These are phyloP conservation scores for Nakazawaea holstii DNA, from an alignment of 805 yeast species.

Conservation along the genomic window DNA sequence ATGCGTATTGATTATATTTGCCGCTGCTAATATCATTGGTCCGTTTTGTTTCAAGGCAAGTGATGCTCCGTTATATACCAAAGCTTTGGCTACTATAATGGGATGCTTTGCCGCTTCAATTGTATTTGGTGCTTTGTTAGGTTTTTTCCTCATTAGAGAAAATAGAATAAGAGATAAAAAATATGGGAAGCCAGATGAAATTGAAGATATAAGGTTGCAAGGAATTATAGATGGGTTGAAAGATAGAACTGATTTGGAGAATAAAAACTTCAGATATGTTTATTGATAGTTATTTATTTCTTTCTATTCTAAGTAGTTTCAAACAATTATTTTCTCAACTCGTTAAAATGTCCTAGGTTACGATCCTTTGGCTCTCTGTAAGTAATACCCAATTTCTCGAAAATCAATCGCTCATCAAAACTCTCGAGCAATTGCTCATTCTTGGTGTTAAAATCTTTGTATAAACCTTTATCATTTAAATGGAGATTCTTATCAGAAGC, in stretches of 20 bases:
- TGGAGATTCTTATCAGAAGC: slow-evolving; percentile 33
- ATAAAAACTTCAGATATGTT: slow-evolving; percentile 19
- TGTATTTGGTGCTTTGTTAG: slow-evolving; percentile 22
- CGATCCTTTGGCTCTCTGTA: slow-evolving; percentile 29
- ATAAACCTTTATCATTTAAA: slow-evolving; percentile 42
- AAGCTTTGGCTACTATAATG: slow-evolving; percentile 33
- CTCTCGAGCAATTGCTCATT: slow-evolving; percentile 31
- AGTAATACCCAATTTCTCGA: slow-evolving; percentile 35
- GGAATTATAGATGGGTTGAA: slow-evolving; percentile 27
- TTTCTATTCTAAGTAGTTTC: no score
- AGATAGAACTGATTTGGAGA: slow-evolving; percentile 24
- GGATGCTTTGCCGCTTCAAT: slow-evolving; percentile 33
- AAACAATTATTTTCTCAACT: not conserved
- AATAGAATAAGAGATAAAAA: slow-evolving; percentile 35
- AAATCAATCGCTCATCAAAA: slow-evolving; percentile 37
- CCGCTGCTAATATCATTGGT: slow-evolving; percentile 51
- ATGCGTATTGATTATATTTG: slow-evolving; percentile 36
- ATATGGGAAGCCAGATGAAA: slow-evolving; percentile 21
- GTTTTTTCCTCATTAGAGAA: slow-evolving; percentile 26
- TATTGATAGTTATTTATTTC: not conserved
- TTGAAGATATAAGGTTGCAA: slow-evolving; percentile 21
- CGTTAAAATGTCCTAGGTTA: slow-evolving; percentile 13
- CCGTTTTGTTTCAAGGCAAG: slow-evolving; percentile 40
- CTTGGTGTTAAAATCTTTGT: slow-evolving; percentile 9
- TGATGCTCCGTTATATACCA: slow-evolving; percentile 39